These are phyloP conservation scores for Vanrija pseudolonga DNA, from an alignment of 1,284 basidiomycete species.

Conservation along the genomic window DNA sequence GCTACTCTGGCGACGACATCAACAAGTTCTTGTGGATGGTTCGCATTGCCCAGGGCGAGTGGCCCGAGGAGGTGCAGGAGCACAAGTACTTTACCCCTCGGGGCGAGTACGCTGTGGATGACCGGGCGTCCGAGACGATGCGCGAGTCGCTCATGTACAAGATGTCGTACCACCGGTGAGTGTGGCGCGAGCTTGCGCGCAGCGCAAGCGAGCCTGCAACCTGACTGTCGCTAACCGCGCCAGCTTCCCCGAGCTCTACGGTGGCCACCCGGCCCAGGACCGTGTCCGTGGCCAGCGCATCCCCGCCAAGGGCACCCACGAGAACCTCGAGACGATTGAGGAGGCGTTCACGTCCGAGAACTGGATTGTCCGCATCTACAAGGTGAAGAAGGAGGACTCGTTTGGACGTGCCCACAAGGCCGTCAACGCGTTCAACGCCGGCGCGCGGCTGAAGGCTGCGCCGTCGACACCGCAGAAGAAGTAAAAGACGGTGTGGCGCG, in stretches of 20 bases:
- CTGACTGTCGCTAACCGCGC: no score
- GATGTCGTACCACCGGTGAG: conserved; percentile 89
- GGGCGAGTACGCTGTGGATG: conserved; percentile 93
- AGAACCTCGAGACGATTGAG: conserved; percentile 74
- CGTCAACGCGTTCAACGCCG: conserved; percentile 77
- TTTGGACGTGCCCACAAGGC: conserved; percentile 82
- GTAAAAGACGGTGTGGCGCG: no score
- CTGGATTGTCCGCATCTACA: conserved; percentile 96
- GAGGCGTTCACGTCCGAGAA: conserved; percentile 97
- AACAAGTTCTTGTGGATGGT: conserved; percentile 99
- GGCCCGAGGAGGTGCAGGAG: conserved; percentile 98
- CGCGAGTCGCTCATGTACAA: conserved; percentile 96
- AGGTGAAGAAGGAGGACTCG: conserved; percentile 91
- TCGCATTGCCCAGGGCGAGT: conserved; percentile 94
- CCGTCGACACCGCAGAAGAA: conserved; percentile 55
- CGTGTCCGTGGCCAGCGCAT: conserved; percentile 78
- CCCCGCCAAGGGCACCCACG: conserved; percentile 63
- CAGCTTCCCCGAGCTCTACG: conserved; percentile 83
- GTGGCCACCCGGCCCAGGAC: conserved; percentile 67
- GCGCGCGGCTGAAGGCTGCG: conserved; percentile 59
- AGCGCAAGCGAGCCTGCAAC: no score
- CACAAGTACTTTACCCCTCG: conserved; percentile 87
- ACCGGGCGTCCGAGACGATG: conserved; percentile 83
- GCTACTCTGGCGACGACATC: conserved; percentile 98
- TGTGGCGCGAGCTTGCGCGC: conserved; percentile 12